Evolutionary conservation across 2,329 filamentous ascomycete genomes (phyloP), one percentile per base, ranked within the genome.

Genomic region (Lachnum nothofagi): DNA sequence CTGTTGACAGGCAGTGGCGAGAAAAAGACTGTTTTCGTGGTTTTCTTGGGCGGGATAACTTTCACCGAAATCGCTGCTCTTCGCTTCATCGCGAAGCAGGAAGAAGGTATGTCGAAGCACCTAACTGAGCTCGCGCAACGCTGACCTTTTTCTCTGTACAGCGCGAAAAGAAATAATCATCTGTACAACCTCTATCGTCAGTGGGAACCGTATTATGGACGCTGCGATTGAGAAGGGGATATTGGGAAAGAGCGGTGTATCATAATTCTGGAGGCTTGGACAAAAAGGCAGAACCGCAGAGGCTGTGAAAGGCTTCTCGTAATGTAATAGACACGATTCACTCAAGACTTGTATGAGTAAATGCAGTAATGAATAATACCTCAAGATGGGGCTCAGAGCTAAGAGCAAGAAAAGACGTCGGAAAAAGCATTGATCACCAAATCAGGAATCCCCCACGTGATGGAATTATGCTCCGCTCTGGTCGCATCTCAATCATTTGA

Each of bases 1-100:
- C 79, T 94, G 22, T 73, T 98, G 33, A 88, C 88, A 40, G 88
- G 90, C 0, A 82, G 75, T 42, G 79, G 79, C 14, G 80, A 80
- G 43, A 83, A 83, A 66, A 95, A 95, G 73, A 91, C 87, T 0
- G 85, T 95, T 0, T 88, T 96, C 63, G 84, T 98, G n/a, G 95
- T 97, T 59, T 97, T 97, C 69, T 73, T 98, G 16, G 93, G 93
- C n/a, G 94, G 93, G 2, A 87, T 98, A 47, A 96, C 90, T 0
- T 95, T 94, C 64, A 91, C 93, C 0, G 93, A 98, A 69, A 91
- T 98, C 65, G 90, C 94, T 34, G 93, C 94, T 17, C 67, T 98
- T 64, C 79, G 94, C 46, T 97, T 95, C 65, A 85, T 98, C 58
- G 88, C 87, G 8, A 83, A 83, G 64, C 84, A 91, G 67, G 84